Evolutionary conservation across 2,329 filamentous ascomycete genomes (phyloP).

Genomic region (Pseudofabraea citricarpa): DNA sequence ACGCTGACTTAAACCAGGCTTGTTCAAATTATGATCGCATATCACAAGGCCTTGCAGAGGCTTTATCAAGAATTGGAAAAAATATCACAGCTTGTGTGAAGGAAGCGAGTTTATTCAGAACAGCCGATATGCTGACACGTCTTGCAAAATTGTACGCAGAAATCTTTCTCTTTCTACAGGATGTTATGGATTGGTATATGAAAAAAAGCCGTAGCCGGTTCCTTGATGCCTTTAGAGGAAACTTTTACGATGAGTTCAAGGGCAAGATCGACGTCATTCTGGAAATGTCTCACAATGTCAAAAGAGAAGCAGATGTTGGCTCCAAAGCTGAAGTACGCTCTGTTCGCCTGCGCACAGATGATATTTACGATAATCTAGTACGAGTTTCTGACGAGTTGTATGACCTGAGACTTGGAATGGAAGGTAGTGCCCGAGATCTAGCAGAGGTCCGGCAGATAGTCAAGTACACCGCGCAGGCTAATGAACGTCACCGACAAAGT

Average conservation of each 20-base stretch:
- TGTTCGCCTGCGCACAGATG: background rate
- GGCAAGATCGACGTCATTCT: slow-evolving; percentile 14
- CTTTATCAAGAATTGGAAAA: slow-evolving; percentile 18
- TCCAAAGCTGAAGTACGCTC: slow-evolving; percentile 1
- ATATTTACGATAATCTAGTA: no score
- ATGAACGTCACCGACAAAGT: background rate
- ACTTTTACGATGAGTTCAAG: slow-evolving; percentile 17
- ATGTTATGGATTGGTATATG: slow-evolving; percentile 19
- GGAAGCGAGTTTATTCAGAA: slow-evolving; percentile 14
- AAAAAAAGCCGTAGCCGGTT: slow-evolving; percentile 12
- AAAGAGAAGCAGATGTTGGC: slow-evolving; percentile 1
- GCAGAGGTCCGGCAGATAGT: background rate
- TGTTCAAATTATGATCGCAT: slow-evolving; percentile 18
- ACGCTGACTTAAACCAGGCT: slow-evolving; percentile 5
- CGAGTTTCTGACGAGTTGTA: background rate
- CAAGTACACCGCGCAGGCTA: background rate
- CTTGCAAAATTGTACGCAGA: slow-evolving; percentile 19
- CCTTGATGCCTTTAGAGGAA: slow-evolving; percentile 15
- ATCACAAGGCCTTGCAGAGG: slow-evolving; percentile 12
- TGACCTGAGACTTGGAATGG: slow-evolving; percentile 1
- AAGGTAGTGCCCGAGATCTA: background rate
- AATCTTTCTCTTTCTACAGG: slow-evolving; percentile 20
- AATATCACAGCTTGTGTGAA: slow-evolving; percentile 13
- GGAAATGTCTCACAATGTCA: slow-evolving; percentile 7
- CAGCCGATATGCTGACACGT: slow-evolving; percentile 12